A percentile compares a stretch with the other conserved stretches of the same genome.
Evolutionary conservation across 164 flowering plant genomes (phyloP).

Genomic region (Aristolochia californica): DNA sequence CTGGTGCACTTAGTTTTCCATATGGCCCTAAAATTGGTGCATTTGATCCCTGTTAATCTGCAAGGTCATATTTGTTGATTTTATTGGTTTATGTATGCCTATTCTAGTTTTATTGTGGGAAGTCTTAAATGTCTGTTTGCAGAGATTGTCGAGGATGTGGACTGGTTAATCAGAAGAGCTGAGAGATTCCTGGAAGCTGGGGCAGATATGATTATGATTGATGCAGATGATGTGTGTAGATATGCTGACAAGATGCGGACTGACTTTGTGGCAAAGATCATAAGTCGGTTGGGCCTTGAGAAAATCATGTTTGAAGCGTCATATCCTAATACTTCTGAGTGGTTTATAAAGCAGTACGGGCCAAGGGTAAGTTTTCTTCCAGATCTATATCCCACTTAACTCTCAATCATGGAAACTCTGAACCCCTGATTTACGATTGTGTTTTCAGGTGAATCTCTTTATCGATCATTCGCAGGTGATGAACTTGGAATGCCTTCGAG

Average conservation of each 20-base stretch:
- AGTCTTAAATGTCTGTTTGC: conserved; percentile 8
- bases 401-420: background rate
- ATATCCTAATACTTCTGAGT: conserved; percentile 56
- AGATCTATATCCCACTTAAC: background rate
- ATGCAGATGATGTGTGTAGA: conserved; percentile 73
- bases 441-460: conserved; percentile 73
- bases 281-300: conserved; percentile 90
- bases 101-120: no score
- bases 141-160: conserved; percentile 84
- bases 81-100: no score
- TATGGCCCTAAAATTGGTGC: no score
- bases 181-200: conserved; percentile 98
- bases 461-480: conserved; percentile 84
- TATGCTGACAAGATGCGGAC: conserved; percentile 53
- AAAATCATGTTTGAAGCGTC: conserved; percentile 94
- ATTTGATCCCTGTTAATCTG: no score
- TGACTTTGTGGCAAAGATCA: conserved; percentile 71
- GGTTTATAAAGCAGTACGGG: conserved; percentile 80
- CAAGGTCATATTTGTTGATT: no score
- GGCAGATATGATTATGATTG: conserved; percentile 95
- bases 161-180: conserved; percentile 73
- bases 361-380: conserved; percentile 43
- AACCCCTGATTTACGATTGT: background rate
- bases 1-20: no score
- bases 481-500: conserved; percentile 83